Base-by-base conservation (phyloP, 1,284 basidiomycete species). In the Microbotryum saponariae region DNA sequence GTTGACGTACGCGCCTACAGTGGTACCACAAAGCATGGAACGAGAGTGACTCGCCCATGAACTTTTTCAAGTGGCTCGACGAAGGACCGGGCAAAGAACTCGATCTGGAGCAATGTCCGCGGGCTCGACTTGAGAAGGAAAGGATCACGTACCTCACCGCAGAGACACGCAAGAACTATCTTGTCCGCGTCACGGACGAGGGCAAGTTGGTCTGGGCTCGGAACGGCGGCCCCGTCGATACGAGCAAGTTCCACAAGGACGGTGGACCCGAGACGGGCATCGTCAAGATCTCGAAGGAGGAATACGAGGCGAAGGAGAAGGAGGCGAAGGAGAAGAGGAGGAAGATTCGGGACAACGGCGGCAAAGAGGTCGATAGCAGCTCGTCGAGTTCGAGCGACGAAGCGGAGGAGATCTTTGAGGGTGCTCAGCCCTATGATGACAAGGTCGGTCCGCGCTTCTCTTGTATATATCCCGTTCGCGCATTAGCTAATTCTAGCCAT, bases 31-130 rank as follows among this genome's bases (percentile, higher is more conserved):
- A 75, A 61, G 74, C 75, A 53, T 88, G 86, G 86, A 78, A 82
- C 68, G 78, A 82, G 55, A 79, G 80, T 6, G 81, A 86, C 65
- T 86, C 85, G 0, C 71, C 71, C 27, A 83, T 86, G 58, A 88
- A 87, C 73, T 87, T 88, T 72, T 88, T 87, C 75, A 77, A 61
- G 62, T 87, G 86, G 86, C 80, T 89, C 8, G 87, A 89, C 69
- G 73, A 79, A 55, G 87, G 87, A 0, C 81, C 75, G 1, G 88
- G 87, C 3, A 86, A 84, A 70, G 73, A 82, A 25, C 70, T 89
- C 9, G 83, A 82, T 9, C 74, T 88, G 23, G 79, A 80, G 25
- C 82, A 86, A 68, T 86, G 87, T 68, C 79, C 86, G 0, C 77
- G 87, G 25, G 81, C 84, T 51, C 80, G 82, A 59, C 77, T 89